Percentiles rank a stretch among this genome's conserved stretches.
These are phyloP conservation scores for Eucalyptus microcorys DNA, from an alignment of 345 rosid genomes.

Conservation along the genomic window DNA sequence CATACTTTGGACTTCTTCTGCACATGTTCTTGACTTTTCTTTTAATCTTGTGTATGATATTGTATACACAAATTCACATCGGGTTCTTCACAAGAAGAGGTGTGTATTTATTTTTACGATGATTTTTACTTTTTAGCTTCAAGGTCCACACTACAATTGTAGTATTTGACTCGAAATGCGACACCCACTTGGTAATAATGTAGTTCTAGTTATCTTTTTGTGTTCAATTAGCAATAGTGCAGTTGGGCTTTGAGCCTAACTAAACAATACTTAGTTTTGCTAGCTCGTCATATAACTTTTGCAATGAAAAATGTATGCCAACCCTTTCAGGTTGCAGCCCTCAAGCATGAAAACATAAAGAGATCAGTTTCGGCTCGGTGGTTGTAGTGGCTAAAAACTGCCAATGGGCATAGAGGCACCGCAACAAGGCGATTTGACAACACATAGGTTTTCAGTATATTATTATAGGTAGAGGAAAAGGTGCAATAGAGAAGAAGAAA, in stretches of 20 bases:
- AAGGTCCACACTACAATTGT: background rate
- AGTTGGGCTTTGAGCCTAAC: background rate
- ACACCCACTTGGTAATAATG: background rate
- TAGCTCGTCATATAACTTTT: background rate
- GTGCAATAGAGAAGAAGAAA: background rate
- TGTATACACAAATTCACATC: background rate
- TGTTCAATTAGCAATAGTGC: background rate
- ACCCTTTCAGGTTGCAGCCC: background rate
- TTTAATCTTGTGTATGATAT: background rate
- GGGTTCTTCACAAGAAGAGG: background rate
- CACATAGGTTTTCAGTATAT: background rate
- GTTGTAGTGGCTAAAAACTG: background rate
- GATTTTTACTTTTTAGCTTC: background rate
- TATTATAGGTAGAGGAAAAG: background rate
- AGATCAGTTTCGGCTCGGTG: background rate
- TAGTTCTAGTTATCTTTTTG: background rate
- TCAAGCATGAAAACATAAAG: background rate
- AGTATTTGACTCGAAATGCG: background rate
- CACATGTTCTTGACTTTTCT: background rate
- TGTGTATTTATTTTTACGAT: background rate
- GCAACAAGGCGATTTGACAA: background rate
- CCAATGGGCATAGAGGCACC: background rate
- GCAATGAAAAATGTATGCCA: background rate
- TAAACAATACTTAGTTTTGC: background rate
- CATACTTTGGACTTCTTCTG: background rate